These are phyloP conservation scores for Paraconiothyrium brasiliense DNA, from an alignment of 2,329 filamentous ascomycete genomes.

Conservation along the genomic window DNA sequence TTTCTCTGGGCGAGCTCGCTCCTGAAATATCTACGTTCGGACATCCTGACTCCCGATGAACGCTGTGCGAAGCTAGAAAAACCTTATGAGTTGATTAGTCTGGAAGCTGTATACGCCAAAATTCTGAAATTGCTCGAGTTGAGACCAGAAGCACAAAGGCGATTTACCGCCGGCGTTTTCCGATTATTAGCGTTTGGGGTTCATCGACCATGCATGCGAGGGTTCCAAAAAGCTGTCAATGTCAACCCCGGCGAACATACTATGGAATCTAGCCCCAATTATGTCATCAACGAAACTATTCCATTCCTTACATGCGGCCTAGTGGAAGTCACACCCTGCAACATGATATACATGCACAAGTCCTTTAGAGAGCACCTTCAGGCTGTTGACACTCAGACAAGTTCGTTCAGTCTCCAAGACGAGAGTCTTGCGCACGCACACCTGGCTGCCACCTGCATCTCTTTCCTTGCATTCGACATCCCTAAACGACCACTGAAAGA, in stretches of 20 bases:
- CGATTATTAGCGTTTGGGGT: conserved; percentile 40
- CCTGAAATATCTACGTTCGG: conserved; percentile 35
- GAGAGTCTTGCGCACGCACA: conserved; percentile 38
- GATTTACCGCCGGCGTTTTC: conserved; percentile 32
- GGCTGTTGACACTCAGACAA: conserved; percentile 25
- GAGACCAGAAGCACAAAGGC: conserved; percentile 30
- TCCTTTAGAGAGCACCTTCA: conserved; percentile 40
- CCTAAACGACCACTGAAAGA: conserved; percentile 37
- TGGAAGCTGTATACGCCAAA: conserved; percentile 33
- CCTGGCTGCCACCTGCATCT: conserved; percentile 40
- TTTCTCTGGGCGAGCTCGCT: conserved; percentile 42
- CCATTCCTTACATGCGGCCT: conserved; percentile 38
- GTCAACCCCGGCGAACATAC: conserved; percentile 22
- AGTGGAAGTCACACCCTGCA: conserved; percentile 29
- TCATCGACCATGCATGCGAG: conserved; percentile 28
- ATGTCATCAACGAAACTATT: conserved; percentile 27
- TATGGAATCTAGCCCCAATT: conserved; percentile 13
- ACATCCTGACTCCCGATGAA: conserved; percentile 37
- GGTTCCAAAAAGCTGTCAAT: conserved; percentile 33
- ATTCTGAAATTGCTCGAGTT: conserved; percentile 33
- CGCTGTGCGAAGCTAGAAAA: conserved; percentile 30
- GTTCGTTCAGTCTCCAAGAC: conserved; percentile 36
- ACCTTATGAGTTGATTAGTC: conserved; percentile 27
- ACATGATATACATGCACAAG: conserved; percentile 34
- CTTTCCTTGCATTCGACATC: conserved; percentile 38